These are phyloP conservation scores for Helotiales sp. DNA, from an alignment of 2,329 filamentous ascomycete genomes.

Conservation along the genomic window DNA sequence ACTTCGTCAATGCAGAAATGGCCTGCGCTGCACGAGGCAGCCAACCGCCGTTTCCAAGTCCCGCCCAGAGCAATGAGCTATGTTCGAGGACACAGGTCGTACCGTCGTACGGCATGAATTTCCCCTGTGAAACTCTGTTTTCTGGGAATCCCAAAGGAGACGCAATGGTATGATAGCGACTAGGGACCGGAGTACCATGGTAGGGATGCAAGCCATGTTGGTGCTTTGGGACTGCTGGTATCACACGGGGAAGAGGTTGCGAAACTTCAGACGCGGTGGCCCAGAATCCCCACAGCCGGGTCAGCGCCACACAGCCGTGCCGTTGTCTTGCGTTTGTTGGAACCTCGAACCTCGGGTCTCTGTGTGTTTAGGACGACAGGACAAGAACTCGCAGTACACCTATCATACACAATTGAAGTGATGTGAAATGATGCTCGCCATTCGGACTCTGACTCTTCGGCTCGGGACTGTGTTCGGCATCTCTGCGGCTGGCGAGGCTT, in stretches of 20 bases:
- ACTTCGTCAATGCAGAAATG: background rate
- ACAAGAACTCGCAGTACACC: too few species aligned
- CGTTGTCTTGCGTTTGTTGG: background rate
- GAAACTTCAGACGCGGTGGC: conserved; percentile 13
- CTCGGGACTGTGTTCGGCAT: background rate
- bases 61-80: too few species aligned
- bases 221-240: background rate
- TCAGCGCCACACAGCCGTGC: conserved; percentile 4
- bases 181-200: background rate
- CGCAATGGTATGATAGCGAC: background rate
- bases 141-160: background rate
- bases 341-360: background rate
- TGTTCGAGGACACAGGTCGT: conserved; percentile 5
- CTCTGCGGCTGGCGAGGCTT: background rate
- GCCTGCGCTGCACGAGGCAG: conserved; percentile 4
- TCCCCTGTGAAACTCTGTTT: background rate
- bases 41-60: conserved; percentile 14
- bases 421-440: background rate
- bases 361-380: too few species aligned
- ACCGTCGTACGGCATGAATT: conserved; percentile 7
- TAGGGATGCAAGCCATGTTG: background rate
- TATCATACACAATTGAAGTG: background rate
- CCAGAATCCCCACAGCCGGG: conserved; percentile 19
- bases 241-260: background rate
- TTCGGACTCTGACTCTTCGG: background rate